These are phyloP conservation scores for Brassica napus DNA, from an alignment of 345 rosid species.

Conservation along the genomic window DNA sequence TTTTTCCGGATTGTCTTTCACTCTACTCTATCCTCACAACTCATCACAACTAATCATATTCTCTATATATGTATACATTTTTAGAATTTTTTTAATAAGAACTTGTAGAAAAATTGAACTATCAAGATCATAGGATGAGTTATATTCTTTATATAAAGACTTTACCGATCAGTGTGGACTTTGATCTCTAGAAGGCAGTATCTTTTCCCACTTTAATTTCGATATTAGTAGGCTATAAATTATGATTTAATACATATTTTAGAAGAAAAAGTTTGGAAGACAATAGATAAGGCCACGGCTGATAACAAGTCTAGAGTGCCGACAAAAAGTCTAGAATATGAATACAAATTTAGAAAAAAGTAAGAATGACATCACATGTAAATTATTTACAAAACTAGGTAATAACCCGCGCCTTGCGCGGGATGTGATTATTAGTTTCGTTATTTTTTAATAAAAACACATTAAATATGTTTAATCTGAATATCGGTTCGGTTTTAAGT, in stretches of 20 bases:
- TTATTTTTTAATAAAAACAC: too few species aligned
- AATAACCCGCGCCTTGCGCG: too few species aligned
- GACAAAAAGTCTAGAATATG: neutral
- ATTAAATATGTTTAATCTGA: too few species aligned
- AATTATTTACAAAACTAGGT: too few species aligned
- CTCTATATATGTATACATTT: neutral
- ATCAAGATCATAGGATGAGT: neutral
- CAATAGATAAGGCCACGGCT: neutral
- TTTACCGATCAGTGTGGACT: neutral
- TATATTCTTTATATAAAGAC: neutral
- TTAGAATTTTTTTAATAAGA: neutral
- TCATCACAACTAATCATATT: conserved; percentile 26
- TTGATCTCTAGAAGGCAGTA: neutral
- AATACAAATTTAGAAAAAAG: too few species aligned
- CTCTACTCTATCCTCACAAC: conserved; percentile 34
- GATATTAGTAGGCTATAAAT: neutral
- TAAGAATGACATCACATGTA: too few species aligned
- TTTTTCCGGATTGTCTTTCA: conserved; percentile 26
- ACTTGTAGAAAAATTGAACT: neutral
- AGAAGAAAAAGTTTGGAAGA: neutral
- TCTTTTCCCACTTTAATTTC: neutral
- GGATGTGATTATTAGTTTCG: too few species aligned
- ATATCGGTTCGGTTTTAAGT: too few species aligned
- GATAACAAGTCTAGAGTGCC: neutral
- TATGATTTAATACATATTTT: too few species aligned